These are phyloP conservation scores for Dichomitus squalens DNA, from an alignment of 1,284 basidiomycete species.

Conservation along the genomic window DNA sequence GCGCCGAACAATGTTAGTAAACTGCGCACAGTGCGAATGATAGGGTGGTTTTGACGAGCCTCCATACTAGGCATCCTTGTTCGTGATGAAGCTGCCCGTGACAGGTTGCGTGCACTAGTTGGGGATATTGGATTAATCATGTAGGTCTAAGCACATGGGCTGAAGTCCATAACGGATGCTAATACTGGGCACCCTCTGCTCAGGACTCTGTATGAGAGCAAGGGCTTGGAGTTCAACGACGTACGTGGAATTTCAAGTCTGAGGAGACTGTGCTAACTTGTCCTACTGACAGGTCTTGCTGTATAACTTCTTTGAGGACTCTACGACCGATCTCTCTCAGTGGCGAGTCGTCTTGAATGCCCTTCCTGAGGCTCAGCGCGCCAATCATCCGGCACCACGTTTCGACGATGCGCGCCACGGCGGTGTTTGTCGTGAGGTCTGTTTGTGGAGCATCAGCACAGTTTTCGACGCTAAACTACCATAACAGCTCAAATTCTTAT, in stretches of 20 bases:
- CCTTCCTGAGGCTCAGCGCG: too few relatives aligned
- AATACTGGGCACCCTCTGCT: too few relatives aligned
- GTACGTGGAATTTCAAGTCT: too few relatives aligned
- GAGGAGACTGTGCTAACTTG: not conserved
- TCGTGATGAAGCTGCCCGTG: not conserved
- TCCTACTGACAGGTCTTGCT: conserved; percentile 55
- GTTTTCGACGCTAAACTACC: not conserved
- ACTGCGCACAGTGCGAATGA: not conserved
- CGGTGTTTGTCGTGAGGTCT: conserved; percentile 59
- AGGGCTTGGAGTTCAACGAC: conserved; percentile 75
- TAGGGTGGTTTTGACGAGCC: not conserved
- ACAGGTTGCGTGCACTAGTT: not conserved
- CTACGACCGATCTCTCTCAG: conserved; percentile 45
- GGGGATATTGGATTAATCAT: not conserved
- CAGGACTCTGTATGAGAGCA: conserved; percentile 71
- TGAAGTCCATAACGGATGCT: not conserved
- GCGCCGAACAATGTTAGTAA: not conserved
- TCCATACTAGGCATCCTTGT: not conserved
- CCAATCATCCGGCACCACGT: conserved; percentile 39
- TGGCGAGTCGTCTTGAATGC: conserved; percentile 62
- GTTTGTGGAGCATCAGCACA: conserved; percentile 1
- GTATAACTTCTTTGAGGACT: conserved; percentile 73
- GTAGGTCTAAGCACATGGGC: not conserved
- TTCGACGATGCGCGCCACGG: conserved; percentile 59
- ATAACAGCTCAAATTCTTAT: conserved; percentile 62